These are phyloP conservation scores for Venturia aucupariae DNA, from an alignment of 2,329 filamentous ascomycete species.

Conservation along the genomic window DNA sequence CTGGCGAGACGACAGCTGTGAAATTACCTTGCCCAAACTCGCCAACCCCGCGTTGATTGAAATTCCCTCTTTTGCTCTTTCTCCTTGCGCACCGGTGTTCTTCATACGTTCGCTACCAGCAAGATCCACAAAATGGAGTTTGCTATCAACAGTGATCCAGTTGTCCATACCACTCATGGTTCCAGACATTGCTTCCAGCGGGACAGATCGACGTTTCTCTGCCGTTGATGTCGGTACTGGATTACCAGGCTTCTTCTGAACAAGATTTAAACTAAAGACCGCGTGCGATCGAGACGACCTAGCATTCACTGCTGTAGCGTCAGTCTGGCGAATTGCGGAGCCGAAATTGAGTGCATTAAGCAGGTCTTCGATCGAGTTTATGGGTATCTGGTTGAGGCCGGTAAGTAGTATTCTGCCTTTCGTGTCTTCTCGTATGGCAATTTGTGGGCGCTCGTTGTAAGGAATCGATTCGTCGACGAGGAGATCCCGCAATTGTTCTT, in stretches of 20 bases:
- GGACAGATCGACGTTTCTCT: slow-evolving; percentile 82
- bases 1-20: slow-evolving; percentile 85
- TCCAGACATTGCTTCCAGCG: slow-evolving; percentile 63
- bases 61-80: slow-evolving; percentile 90
- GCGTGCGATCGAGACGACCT: slow-evolving; percentile 96
- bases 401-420: slow-evolving; percentile 93
- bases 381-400: slow-evolving; percentile 75
- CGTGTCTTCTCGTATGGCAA: slow-evolving; percentile 88
- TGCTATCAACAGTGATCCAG: slow-evolving; percentile 87
- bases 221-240: slow-evolving; percentile 39
- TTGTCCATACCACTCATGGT: slow-evolving; percentile 37
- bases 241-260: slow-evolving; percentile 65
- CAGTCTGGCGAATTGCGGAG: slow-evolving; percentile 89
- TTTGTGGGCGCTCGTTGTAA: slow-evolving; percentile 59
- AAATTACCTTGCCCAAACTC: slow-evolving; percentile 94
- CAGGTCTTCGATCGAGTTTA: slow-evolving; percentile 87
- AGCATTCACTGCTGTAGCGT: slow-evolving; percentile 93
- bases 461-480: slow-evolving; percentile 68
- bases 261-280: slow-evolving; percentile 88
- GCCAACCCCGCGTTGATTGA: slow-evolving; percentile 96
- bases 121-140: slow-evolving; percentile 95
- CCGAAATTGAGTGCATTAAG: slow-evolving; percentile 85
- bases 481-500: slow-evolving; percentile 87
- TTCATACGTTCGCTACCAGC: slow-evolving; percentile 94
- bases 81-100: slow-evolving; percentile 91